Evolutionary conservation across 2,329 filamentous ascomycete species (phyloP), one percentile per base, ranked within the genome.

Genomic region (Colletotrichum limetticola): DNA sequence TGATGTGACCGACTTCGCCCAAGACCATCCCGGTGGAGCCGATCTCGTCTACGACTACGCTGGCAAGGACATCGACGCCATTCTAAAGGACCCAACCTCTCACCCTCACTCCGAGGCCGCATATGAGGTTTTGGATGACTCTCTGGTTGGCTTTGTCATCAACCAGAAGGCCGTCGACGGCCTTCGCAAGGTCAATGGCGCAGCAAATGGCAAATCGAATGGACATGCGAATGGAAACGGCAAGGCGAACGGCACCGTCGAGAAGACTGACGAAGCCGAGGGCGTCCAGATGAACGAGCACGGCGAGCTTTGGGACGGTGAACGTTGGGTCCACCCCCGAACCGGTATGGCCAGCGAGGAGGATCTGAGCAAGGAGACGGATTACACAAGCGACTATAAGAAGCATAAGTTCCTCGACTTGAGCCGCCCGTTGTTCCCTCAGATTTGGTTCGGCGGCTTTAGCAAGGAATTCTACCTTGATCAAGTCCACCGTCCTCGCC

Each of bases 381-480:
- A 99, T 80, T 83, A 88, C 70, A 82, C 76, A 28, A 83, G 84
- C 58, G 97, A 99, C 80, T 99, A 93, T 86, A 94, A 94, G 83
- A 93, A 89, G 71, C 92, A 98, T 89, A 97, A 97, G 83, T 99
- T 99, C 79, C 88, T 99, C 74, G 96, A 99, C 80, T 88, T 99
- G 70, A 93, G 90, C 84, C 91, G 89, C 78, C 96, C 97, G 7
- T 88, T 99, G 68, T 88, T 99, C 68, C 88, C 93, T 83, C 97
- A 99, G 83, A 90, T 99, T 55, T 98, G 94, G 93, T 89, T 86
- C 76, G 93, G 95, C 59, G 94, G 93, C 35, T 99, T 98, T 85
- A 91, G 86, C 81, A 99, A 98, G 82, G 91, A 94, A n/a, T 99
- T 99, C 81, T 99, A 99, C 80, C 89, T 99, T 28, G 92, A 98